phyloP scores from a whole-genome alignment of 2,329 filamentous ascomycete genomes.

The Fusarium coicis region DNA sequence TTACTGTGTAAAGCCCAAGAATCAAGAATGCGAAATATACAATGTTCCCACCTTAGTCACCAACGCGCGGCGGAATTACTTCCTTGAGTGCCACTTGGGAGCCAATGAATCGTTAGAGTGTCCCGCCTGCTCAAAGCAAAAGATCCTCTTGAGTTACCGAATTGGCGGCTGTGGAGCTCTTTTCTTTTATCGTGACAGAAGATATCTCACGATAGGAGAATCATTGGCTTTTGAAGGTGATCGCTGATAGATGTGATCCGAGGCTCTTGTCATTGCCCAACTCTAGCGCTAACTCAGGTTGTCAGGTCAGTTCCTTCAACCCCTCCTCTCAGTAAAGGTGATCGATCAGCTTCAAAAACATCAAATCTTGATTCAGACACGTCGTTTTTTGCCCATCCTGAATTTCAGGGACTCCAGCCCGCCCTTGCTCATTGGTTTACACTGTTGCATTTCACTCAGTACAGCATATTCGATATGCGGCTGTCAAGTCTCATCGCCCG shows the following conservation, averaged over 20 bases:
- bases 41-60: background rate
- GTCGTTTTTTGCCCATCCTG: background rate
- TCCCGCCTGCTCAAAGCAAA: slow-evolving; percentile 12
- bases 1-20: background rate
- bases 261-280: slow-evolving; percentile 6
- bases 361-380: slow-evolving; percentile 4
- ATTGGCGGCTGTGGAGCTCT: slow-evolving; percentile 17
- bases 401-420: background rate
- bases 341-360: slow-evolving; percentile 13
- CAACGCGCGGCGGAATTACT: slow-evolving; percentile 15
- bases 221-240: background rate
- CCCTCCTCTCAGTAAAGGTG: slow-evolving; percentile 21
- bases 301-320: slow-evolving; percentile 5
- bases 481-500: slow-evolving; percentile 35
- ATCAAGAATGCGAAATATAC: background rate
- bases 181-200: slow-evolving; percentile 10
- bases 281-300: slow-evolving; percentile 11
- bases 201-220: slow-evolving; percentile 12
- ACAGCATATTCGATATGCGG: slow-evolving; percentile 19
- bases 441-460: background rate
- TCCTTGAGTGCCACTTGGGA: background rate
- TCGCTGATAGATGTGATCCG: slow-evolving; percentile 11
- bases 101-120: slow-evolving; percentile 9
- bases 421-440: background rate
- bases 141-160: slow-evolving; percentile 7